Evolutionary conservation across 2,329 filamentous ascomycete species (phyloP), one percentile per base, ranked within the genome.

Genomic region (Talaromyces islandicus): DNA sequence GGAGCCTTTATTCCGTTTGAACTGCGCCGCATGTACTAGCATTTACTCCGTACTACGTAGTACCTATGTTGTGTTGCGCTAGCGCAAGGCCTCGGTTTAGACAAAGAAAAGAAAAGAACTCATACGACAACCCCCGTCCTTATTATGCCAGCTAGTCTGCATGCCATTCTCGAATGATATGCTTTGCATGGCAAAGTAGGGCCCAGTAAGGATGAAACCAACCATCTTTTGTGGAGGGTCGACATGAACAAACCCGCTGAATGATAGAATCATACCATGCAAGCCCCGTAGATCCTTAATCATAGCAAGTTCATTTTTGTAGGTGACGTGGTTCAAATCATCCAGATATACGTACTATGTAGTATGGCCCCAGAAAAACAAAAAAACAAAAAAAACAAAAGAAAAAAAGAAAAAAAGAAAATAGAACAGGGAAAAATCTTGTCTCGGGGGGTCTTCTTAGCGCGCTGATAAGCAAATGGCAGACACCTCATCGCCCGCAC

Each of bases 81-180:
- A 53, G n/a, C 25, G 30, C 19, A 53, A 30, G 4, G 21, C 46
- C 46, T 58, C 27, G 48, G 46, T 52, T 41, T 41, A 25, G 32
- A 56, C 32, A 38, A 53, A 58, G 46, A 53, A 53, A 58, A 27
- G 29, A 48, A 53, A 53, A 58, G 27, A 29, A 53, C 19, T 58
- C 32, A n/a, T 53, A 58, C 56, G 56, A 30, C 17, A 48, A 25
- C 3, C 29, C 29, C 25, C 19, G 9, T 57, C 41, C 55, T 11
- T 57, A 46, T 57, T 27, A 30, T 46, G 55, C 43, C 11, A 57
- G n/a, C n/a, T n/a, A n/a, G n/a, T n/a, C n/a, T n/a, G n/a, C n/a
- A n/a, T n/a, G n/a, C n/a, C n/a, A n/a, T n/a, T n/a, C n/a, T 51
- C 55, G 27, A 50, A 46, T 21, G 41, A 51, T 7, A 32, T 30